Evolutionary conservation across 768 basidiomycete species (phyloP), one percentile per base, ranked within the genome.

Genomic region (Chalciporus pseudorubinellus): DNA sequence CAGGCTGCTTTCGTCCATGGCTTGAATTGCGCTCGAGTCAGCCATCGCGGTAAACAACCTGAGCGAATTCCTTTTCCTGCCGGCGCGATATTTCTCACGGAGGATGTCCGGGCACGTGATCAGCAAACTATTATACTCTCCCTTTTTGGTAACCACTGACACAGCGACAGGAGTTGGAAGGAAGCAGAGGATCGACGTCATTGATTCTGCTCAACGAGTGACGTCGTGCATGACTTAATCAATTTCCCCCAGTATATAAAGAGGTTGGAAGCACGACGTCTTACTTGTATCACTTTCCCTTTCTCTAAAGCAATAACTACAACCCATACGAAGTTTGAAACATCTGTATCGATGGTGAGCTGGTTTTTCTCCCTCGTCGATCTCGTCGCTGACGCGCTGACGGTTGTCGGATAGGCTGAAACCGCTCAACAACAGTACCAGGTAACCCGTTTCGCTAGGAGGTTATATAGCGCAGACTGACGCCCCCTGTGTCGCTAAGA

Each of bases 1-100:
- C 28, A 68, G 60, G 7, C 48, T 31, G 1, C 53, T 52, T 20
- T 68, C 64, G 47, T 66, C 61, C 44, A 24, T 26, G 43, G 60
- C 56, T 26, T 56, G 58, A 36, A 63, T 57, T 19, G 39, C 44
- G 18, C 61, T 61, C 40, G 62, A 57, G 48, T 70, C 63, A 1
- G 64, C 55, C 68, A 68, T 70, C 45, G 46, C 52, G 28, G 21
- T 47, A 16, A 2, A n/a, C 42, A 39, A 46, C 40, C n/a, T n/a
- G n/a, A n/a, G n/a, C n/a, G n/a, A n/a, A n/a, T 19, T 28, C 14
- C 33, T 26, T 9, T 31, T 31, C 13, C 29, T 31, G n/a, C n/a
- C n/a, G n/a, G n/a, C n/a, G n/a, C 29, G 29, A 11, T 11, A 11
- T 26, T 7, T 26, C 6, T 26, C 29, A 24, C 11, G 26, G 40